phyloP scores from a whole-genome alignment of 208 protist species.

The Balamuthia mandrillaris region DNA sequence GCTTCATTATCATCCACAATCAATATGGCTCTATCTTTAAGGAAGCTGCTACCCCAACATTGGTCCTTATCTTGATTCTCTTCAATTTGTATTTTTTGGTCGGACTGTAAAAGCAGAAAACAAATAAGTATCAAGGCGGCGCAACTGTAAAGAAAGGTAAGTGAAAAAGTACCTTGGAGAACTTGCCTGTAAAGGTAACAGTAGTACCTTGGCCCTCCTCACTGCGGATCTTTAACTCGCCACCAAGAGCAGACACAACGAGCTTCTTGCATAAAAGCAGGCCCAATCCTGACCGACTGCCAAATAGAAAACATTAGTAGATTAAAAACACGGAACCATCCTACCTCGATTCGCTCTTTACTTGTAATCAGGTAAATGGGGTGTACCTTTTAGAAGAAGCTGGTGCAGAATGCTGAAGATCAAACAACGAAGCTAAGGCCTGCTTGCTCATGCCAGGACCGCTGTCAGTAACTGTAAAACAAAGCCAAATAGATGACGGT shows the following conservation, averaged over 20 bases:
- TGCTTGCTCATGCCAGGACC: slow-evolving; percentile 5
- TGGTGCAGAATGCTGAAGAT: background rate
- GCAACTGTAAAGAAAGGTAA: background rate
- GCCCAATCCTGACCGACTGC: background rate
- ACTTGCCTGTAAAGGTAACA: background rate
- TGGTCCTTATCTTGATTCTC: background rate
- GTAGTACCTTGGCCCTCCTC: background rate
- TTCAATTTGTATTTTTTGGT: background rate
- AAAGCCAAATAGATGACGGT: background rate
- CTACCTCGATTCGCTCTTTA: background rate
- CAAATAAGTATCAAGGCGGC: background rate
- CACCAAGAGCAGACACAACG: background rate
- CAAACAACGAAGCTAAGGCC: background rate
- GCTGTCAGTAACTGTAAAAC: background rate
- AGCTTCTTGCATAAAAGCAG: slow-evolving; percentile 14
- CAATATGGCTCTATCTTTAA: too few relatives aligned
- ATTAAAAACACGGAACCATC: background rate
- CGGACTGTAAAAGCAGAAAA: background rate
- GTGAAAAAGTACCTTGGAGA: background rate
- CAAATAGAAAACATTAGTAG: too few relatives aligned
- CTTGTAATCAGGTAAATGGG: background rate
- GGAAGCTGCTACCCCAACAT: too few relatives aligned
- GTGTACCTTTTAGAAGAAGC: background rate
- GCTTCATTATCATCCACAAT: background rate
- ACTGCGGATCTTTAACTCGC: background rate